Evolutionary conservation across 129 eudicot species (phyloP).

Genomic region (Erigeron canadensis): DNA sequence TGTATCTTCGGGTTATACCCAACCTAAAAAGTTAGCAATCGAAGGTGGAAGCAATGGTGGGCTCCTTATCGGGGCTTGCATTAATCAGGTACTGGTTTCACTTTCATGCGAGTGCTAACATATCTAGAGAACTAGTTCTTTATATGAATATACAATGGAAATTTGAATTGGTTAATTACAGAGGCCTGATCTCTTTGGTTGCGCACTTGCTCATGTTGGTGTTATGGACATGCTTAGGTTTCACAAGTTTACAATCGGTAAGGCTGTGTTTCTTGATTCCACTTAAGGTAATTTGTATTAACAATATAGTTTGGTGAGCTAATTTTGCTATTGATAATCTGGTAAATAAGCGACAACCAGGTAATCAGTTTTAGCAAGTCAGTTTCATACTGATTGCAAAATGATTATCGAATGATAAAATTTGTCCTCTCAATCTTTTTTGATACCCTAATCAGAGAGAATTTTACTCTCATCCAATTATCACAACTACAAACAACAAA

Average conservation of each 20-base stretch:
- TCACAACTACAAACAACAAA: background rate
- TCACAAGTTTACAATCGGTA: conserved; percentile 95
- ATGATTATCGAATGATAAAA: background rate
- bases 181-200: conserved; percentile 98
- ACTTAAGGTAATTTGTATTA: background rate
- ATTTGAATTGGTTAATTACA: conserved; percentile 30
- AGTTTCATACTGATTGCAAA: background rate
- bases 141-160: background rate
- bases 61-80: conserved; percentile 90
- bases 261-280: conserved; percentile 12
- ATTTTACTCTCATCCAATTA: background rate
- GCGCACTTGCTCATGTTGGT: conserved; percentile 99
- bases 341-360: background rate
- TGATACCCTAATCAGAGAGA: background rate
- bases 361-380: background rate
- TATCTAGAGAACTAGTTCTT: background rate
- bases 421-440: background rate
- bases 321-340: background rate
- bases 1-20: conserved; percentile 80
- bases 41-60: conserved; percentile 99
- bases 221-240: conserved; percentile 99
- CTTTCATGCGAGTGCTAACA: background rate
- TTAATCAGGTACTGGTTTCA: conserved; percentile 63
- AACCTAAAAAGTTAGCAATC: conserved; percentile 72
- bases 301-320: background rate